These are phyloP conservation scores for Ricinus communis DNA, from an alignment of 345 rosid species.

Conservation along the genomic window DNA sequence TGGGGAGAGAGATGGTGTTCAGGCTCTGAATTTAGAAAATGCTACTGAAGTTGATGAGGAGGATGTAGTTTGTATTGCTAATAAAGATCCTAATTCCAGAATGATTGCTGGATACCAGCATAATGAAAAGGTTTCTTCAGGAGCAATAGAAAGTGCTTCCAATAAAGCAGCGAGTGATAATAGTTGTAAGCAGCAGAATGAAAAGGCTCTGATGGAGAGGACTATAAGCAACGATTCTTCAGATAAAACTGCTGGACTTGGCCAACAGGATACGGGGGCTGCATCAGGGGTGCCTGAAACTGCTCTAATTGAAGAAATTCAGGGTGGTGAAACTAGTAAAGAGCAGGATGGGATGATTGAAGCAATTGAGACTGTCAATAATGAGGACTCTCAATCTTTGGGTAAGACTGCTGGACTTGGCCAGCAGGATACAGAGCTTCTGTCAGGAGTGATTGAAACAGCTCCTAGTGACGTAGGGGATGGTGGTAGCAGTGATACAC, in stretches of 20 bases:
- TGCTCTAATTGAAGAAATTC: constrained; percentile 17
- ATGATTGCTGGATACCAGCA: background rate
- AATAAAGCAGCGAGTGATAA: constrained; percentile 6
- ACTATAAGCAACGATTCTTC: background rate
- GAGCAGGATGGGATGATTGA: constrained; percentile 6
- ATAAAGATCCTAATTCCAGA: background rate
- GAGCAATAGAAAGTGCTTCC: constrained; percentile 21
- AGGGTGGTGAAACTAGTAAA: constrained; percentile 15
- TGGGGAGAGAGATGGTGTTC: background rate
- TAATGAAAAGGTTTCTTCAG: constrained; percentile 32
- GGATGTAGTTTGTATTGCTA: background rate
- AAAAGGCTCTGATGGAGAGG: background rate
- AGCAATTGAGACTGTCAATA: background rate
- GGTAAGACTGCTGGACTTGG: background rate
- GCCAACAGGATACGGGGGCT: constrained; percentile 29
- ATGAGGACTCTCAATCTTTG: background rate
- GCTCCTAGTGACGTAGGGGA: background rate
- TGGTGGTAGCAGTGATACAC: background rate
- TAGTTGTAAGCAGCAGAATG: constrained; percentile 9
- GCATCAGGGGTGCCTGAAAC: constrained; percentile 20
- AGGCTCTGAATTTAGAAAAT: background rate
- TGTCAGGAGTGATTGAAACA: constrained; percentile 10
- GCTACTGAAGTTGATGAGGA: background rate
- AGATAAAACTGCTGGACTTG: background rate
- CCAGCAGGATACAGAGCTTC: background rate